Base-by-base conservation (phyloP, 148 eudicot species). In the Camellia granthamiana region DNA sequence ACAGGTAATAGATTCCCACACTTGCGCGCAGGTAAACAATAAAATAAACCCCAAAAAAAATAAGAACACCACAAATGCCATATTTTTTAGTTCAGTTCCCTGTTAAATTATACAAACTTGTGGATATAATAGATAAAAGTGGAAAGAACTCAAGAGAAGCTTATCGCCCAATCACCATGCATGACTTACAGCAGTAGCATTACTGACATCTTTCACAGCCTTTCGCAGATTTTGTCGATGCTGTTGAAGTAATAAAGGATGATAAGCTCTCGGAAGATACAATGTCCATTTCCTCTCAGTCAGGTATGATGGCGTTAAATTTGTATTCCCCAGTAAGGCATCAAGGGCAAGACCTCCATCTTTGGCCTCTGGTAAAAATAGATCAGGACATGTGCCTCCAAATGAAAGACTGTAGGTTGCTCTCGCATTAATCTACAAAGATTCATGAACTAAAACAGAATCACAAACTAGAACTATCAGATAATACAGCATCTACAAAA, bases 361-460 rank as follows among this genome's bases (percentile, higher is more conserved):
- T 63, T 83, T 80, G 81, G 85, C 86, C 83, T 90, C 86, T 69
- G 87, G 87, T 81, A 81, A 83, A 85, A 84, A 83, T 77, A 96
- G 79, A 78, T 92, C 92, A 74, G 99, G 99, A 77, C 77, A 86
- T 19, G 92, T 78, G 75, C 98, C 99, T 75, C 92, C 93, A 86
- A 88, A 88, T 56, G 97, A 87, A 71, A 93, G 87, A 82, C 98
- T 92, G 83, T 89, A 96, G 75, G 89, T 85, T 82, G 99, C 99
- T 78, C 99, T 89, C 61, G 99, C 98, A 87, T 91, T 92, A 49
- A 49, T 49, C 52, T 59, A 55, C 15, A 77, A 76, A 58, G 43
- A 63, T 41, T 47, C 49, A 64, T 13, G 6, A 66, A 69, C 66
- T 59, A 69, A 67, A 77, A 56, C 44, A 44, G 38, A 52, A 64